Evolutionary conservation across 805 yeast species (phyloP).

Genomic region (Jamesozyma rosinii): DNA sequence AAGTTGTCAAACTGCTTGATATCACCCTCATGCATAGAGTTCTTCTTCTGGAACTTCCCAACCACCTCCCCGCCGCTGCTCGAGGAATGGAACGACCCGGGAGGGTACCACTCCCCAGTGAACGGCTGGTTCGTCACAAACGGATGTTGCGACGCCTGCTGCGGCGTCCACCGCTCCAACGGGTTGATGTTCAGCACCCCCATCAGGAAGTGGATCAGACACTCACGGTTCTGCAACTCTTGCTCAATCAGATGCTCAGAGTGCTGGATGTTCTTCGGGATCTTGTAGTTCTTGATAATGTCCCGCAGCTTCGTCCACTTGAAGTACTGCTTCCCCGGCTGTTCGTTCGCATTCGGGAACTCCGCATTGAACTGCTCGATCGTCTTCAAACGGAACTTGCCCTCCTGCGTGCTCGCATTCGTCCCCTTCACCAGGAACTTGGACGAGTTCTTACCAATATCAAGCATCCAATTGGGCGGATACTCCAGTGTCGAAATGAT

Average conservation of each 20-base stretch:
- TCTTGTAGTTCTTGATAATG: conserved; percentile 65
- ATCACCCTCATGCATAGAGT: conserved; percentile 3
- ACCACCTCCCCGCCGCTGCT: neutral
- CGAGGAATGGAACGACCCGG: conserved; percentile 27
- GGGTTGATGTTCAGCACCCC: conserved; percentile 83
- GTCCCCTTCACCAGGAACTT: conserved; percentile 39
- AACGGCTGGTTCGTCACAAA: conserved; percentile 61
- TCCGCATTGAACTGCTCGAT: conserved; percentile 39
- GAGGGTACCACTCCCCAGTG: conserved; percentile 46
- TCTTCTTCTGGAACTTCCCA: neutral
- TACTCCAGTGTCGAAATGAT: conserved; percentile 72
- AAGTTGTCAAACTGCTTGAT: conserved; percentile 3
- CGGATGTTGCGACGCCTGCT: conserved; percentile 87
- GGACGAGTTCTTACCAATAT: conserved; percentile 78
- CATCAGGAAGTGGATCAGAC: conserved; percentile 65
- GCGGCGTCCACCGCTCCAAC: conserved; percentile 92
- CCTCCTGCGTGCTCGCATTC: conserved; percentile 1
- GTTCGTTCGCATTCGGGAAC: conserved; percentile 37
- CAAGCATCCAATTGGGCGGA: conserved; percentile 96
- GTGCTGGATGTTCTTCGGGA: conserved; percentile 45
- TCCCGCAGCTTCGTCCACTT: conserved; percentile 56
- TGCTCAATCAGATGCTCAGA: conserved; percentile 41
- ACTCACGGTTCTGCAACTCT: conserved; percentile 63
- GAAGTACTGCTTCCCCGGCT: conserved; percentile 80
- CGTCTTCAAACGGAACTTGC: conserved; percentile 36